Conservation (phyloP, 2,329 filamentous ascomycete species). For the Chaetomium olivaceum region DNA sequence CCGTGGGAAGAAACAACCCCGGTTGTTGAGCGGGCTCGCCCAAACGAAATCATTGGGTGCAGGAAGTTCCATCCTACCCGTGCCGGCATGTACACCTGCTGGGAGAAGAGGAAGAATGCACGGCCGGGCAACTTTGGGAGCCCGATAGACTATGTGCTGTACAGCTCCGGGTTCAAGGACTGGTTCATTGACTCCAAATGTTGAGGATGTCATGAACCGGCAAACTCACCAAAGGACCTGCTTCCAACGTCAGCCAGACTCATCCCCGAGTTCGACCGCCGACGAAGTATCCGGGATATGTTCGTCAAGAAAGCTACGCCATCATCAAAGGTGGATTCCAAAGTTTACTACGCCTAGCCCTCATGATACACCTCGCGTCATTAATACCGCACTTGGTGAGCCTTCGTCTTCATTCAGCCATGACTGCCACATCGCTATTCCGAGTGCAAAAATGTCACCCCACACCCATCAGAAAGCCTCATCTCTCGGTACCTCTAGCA, state of each 20-base stretch:
- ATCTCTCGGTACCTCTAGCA: background rate
- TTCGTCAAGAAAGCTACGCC: constrained; percentile 62
- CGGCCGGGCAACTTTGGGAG: constrained; percentile 92
- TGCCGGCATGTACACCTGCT: constrained; percentile 92
- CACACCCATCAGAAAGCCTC: constrained; percentile 3
- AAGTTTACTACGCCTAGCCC: constrained; percentile 38
- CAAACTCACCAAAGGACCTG: constrained; percentile 62
- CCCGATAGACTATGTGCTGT: constrained; percentile 91
- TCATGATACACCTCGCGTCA: too few relatives aligned
- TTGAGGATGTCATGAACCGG: constrained; percentile 76
- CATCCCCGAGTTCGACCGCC: constrained; percentile 83
- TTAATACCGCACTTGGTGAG: too few relatives aligned
- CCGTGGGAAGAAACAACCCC: too few relatives aligned
- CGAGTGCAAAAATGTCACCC: constrained; percentile 2
- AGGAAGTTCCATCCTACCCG: constrained; percentile 78
- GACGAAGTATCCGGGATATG: constrained; percentile 90
- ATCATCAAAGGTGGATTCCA: constrained; percentile 19
- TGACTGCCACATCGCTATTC: background rate
- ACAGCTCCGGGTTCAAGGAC: constrained; percentile 71
- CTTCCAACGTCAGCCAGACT: constrained; percentile 77
- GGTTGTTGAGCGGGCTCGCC: too few relatives aligned
- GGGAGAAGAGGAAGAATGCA: constrained; percentile 94
- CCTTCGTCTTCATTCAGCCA: constrained; percentile 17
- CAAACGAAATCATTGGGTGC: constrained; percentile 45
- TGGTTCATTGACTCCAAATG: constrained; percentile 78